These are phyloP conservation scores for Corrigiola litoralis DNA, from an alignment of 179 eudicot genomes.

Conservation along the genomic window DNA sequence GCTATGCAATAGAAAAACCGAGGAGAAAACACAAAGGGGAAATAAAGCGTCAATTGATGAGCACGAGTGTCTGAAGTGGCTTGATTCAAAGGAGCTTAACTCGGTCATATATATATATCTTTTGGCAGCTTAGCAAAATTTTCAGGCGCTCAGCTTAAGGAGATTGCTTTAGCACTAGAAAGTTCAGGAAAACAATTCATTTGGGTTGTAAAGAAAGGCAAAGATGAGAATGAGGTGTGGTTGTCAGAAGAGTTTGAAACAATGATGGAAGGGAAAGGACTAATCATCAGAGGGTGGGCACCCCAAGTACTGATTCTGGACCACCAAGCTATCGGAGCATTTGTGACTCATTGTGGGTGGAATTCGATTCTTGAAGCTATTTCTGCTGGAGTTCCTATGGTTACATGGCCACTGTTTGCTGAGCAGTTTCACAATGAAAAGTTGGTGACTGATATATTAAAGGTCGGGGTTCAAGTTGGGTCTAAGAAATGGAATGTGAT, in stretches of 20 bases:
- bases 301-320: slow-evolving; percentile 27
- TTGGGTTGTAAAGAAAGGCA: slow-evolving; percentile 29
- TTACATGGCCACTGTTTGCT: slow-evolving; percentile 28
- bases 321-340: slow-evolving; percentile 27
- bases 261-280: slow-evolving; percentile 20
- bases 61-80: slow-evolving; percentile 33
- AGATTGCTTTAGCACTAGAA: slow-evolving; percentile 40
- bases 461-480: slow-evolving; percentile 29
- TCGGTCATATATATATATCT: slow-evolving; percentile 36
- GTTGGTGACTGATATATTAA: slow-evolving; percentile 24
- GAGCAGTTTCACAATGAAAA: slow-evolving; percentile 34
- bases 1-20: slow-evolving; percentile 16
- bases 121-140: slow-evolving; percentile 33
- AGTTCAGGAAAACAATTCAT: slow-evolving; percentile 32
- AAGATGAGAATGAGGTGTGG: slow-evolving; percentile 9
- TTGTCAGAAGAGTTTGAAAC: slow-evolving; percentile 29
- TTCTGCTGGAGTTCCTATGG: slow-evolving; percentile 29
- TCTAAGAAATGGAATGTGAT: slow-evolving; percentile 1
- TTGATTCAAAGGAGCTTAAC: slow-evolving; percentile 26
- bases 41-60: slow-evolving; percentile 21
- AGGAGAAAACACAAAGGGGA: slow-evolving; percentile 13
- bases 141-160: slow-evolving; percentile 21
- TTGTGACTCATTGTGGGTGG: slow-evolving; percentile 38
- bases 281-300: slow-evolving; percentile 34
- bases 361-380: slow-evolving; percentile 30